phyloP scores from a whole-genome alignment of 2,329 filamentous ascomycete species.

The Exophiala alcalophila region DNA sequence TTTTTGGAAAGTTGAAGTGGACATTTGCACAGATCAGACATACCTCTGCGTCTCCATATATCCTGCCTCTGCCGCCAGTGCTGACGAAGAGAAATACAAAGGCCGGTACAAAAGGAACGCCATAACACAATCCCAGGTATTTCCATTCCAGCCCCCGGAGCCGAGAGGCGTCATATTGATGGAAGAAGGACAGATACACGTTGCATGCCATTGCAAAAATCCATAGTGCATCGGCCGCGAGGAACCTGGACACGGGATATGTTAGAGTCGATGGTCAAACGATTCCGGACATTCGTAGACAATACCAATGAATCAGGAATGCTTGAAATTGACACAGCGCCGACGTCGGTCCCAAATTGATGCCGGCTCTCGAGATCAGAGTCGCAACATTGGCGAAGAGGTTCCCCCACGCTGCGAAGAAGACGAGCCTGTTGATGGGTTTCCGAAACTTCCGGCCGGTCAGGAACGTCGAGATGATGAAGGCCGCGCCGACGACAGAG shows the following conservation, averaged over 20 bases:
- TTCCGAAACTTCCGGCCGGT: conserved; percentile 71
- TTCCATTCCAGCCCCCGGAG: conserved; percentile 67
- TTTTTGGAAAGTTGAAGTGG: too few species aligned
- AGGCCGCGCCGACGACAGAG: conserved; percentile 66
- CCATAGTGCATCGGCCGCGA: conserved; percentile 73
- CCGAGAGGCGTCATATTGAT: conserved; percentile 63
- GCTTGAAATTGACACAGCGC: conserved; percentile 72
- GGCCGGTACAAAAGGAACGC: conserved; percentile 67
- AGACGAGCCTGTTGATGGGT: conserved; percentile 81
- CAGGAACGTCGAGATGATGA: conserved; percentile 70
- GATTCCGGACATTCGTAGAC: too few species aligned
- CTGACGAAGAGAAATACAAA: conserved; percentile 65
- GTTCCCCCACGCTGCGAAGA: conserved; percentile 81
- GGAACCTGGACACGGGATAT: conserved; percentile 56
- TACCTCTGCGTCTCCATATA: conserved; percentile 70
- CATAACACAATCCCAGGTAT: conserved; percentile 69
- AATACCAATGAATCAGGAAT: conserved; percentile 79
- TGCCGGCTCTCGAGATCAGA: conserved; percentile 64
- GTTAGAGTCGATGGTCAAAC: background rate
- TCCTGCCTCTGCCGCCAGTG: conserved; percentile 50
- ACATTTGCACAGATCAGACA: too few species aligned
- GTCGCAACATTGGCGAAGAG: conserved; percentile 74
- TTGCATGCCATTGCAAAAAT: conserved; percentile 80
- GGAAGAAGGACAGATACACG: conserved; percentile 77
- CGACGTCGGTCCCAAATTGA: conserved; percentile 48